Conservation (phyloP, 208 protist species). For the Acanthamoeba culbertsoni region DNA sequence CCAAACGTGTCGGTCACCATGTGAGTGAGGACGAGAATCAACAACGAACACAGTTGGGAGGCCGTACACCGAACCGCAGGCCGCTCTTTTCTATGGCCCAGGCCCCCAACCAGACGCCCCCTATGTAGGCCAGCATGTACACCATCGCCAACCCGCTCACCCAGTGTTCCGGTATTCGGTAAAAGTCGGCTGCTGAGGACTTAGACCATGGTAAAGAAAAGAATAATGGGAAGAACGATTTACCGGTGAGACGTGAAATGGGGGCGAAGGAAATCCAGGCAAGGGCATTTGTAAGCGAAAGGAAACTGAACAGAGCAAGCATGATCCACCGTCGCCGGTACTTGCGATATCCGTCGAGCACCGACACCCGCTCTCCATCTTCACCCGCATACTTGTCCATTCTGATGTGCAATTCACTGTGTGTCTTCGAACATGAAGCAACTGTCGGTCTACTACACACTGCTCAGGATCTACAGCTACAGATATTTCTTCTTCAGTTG, state of each 20-base stretch:
- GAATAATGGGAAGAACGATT: not conserved
- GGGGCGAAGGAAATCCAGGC: conserved; percentile 56
- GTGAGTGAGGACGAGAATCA: too few relatives aligned
- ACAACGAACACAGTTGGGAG: too few relatives aligned
- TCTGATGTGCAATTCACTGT: too few relatives aligned
- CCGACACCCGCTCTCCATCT: not conserved
- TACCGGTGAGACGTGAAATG: not conserved
- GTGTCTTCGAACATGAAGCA: too few relatives aligned
- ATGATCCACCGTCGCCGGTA: conserved; percentile 8
- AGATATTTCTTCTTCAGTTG: too few relatives aligned
- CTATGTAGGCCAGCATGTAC: conserved; percentile 51
- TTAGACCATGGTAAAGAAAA: not conserved
- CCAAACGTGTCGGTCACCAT: too few relatives aligned
- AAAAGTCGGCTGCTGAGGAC: not conserved
- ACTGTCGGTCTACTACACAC: too few relatives aligned
- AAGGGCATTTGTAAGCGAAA: not conserved
- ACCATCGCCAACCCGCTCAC: conserved; percentile 40
- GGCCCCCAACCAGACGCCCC: not conserved
- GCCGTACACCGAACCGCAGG: conserved; percentile 21
- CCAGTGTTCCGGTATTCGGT: not conserved
- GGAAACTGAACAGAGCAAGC: not conserved
- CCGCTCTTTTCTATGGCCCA: conserved; percentile 27
- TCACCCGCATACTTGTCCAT: not conserved
- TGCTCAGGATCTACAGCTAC: too few relatives aligned
- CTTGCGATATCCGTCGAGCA: not conserved